Base-by-base conservation (phyloP, 2,329 filamentous ascomycete species). In the Paecilomyces fulvus region DNA sequence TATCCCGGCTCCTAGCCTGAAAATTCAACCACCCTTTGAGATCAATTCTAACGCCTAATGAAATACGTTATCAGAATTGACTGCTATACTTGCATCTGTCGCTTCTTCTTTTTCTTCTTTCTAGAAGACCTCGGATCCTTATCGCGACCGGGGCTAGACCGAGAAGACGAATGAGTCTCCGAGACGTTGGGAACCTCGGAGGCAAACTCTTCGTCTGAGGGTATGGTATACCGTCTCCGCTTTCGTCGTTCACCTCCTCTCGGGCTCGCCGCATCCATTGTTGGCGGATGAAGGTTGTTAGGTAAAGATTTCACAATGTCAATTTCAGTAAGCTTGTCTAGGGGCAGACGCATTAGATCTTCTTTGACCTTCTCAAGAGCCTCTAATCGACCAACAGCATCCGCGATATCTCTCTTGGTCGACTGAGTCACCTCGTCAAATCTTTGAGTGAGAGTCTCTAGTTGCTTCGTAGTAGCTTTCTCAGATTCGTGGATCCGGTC, bases 31-130 rank as follows among this genome's bases (percentile, higher is more conserved):
- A 28, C 25, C 25, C 7, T 28, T 28, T 7, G 1, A 28, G 25
- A 28, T 5, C 25, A 28, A 28, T 28, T 28, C 4, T 6, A 28
- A 7, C 25, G 25, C 25, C 25, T 7, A n/a, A 43, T 17, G 7
- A 17, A 43, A 43, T n/a, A 5, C 14, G 9, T 43, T 49, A 31
- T 61, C 61, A 25, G 57, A 30, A 2, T 37, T 28, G 20, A 60
- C 59, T 12, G 6, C 57, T 30, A 6, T 37, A 30, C 28, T 53
- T 48, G 21, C 30, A 7, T 37, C 46, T 52, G 59, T 31, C 56
- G 56, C 43, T 58, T 63, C 55, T 60, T 60, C 53, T 59, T 60
- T 48, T 63, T 64, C 52, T 56, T 53, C 10, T 58, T 67, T 30
- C 52, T 63, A 11, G 37, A n/a, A 6, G 37, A 43, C 12, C n/a